Evolutionary conservation across 2,329 filamentous ascomycete species (phyloP).

Genomic region (Claviceps pazoutovae): DNA sequence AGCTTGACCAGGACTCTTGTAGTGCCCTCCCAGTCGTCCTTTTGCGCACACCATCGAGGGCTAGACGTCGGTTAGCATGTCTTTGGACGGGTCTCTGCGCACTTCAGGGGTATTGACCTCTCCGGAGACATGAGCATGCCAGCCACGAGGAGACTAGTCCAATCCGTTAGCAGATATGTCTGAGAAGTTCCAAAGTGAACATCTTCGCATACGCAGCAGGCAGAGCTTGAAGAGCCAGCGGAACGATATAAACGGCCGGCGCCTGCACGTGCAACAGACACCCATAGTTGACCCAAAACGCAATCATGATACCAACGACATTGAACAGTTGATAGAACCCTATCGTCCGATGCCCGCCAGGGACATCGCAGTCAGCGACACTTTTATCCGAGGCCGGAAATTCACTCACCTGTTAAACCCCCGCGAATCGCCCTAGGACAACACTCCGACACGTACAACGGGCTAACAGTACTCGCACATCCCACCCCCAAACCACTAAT

Average conservation of each 20-base stretch:
- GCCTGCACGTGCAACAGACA: constrained; percentile 31
- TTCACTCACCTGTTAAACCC: constrained; percentile 28
- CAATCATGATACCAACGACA: constrained; percentile 28
- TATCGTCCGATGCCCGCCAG: constrained; percentile 1
- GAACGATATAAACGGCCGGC: constrained; percentile 42
- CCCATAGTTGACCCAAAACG: constrained; percentile 40
- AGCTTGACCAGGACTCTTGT: constrained; percentile 40
- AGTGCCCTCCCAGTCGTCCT: constrained; percentile 54
- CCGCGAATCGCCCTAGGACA: constrained; percentile 36
- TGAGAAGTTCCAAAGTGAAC: neutral
- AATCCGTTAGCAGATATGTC: neutral
- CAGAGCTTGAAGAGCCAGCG: constrained; percentile 49
- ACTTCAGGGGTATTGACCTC: constrained; percentile 13
- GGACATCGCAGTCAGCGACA: neutral
- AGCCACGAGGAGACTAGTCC: constrained; percentile 31
- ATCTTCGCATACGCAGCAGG: constrained; percentile 36
- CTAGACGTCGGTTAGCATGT: constrained; percentile 24
- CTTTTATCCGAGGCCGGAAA: neutral
- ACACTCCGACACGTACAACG: constrained; percentile 34
- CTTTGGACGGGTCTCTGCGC: neutral
- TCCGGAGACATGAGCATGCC: constrained; percentile 48
- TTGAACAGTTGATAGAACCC: constrained; percentile 38
- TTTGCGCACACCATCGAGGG: constrained; percentile 53
- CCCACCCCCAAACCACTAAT: constrained; percentile 35
- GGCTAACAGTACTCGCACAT: constrained; percentile 32